Evolutionary conservation across 2,329 filamentous ascomycete genomes (phyloP).

Genomic region (Pestalotiopsis sp.): DNA sequence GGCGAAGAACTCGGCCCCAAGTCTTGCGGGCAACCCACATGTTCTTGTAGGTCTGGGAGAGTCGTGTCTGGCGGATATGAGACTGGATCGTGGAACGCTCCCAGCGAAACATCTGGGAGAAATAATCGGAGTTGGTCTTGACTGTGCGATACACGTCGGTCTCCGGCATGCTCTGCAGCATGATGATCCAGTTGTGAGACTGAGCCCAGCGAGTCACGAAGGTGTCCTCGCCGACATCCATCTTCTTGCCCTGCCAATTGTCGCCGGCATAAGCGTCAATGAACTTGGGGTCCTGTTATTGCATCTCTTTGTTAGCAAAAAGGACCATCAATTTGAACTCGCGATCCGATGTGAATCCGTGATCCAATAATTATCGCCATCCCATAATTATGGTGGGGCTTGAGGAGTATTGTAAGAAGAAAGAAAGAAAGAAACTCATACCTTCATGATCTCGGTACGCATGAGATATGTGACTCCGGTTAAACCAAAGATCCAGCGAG

Average conservation of each 20-base stretch:
- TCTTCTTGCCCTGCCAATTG: neutral
- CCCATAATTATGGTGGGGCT: neutral
- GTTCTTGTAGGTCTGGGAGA: neutral
- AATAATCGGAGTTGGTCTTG: neutral
- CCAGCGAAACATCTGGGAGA: slow-evolving; percentile 16
- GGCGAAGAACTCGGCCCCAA: neutral
- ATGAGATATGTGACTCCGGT: neutral
- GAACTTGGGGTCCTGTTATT: neutral
- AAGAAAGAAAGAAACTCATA: neutral
- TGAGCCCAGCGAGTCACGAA: slow-evolving; percentile 18
- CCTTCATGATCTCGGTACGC: neutral
- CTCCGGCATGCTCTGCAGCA: slow-evolving; percentile 11
- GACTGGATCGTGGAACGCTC: slow-evolving; percentile 14
- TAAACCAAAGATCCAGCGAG: slow-evolving; percentile 9
- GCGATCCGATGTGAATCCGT: neutral
- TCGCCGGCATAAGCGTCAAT: slow-evolving; percentile 11
- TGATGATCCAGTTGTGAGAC: slow-evolving; percentile 11
- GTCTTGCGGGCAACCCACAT: neutral
- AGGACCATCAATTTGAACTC: neutral
- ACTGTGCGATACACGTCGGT: slow-evolving; percentile 13
- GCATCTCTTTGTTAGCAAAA: neutral
- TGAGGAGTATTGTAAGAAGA: neutral
- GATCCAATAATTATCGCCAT: neutral
- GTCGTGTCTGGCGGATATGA: neutral
- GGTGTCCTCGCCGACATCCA: slow-evolving; percentile 18